Evolutionary conservation across 768 basidiomycete species (phyloP).

Genomic region (Agrocybe praecox): DNA sequence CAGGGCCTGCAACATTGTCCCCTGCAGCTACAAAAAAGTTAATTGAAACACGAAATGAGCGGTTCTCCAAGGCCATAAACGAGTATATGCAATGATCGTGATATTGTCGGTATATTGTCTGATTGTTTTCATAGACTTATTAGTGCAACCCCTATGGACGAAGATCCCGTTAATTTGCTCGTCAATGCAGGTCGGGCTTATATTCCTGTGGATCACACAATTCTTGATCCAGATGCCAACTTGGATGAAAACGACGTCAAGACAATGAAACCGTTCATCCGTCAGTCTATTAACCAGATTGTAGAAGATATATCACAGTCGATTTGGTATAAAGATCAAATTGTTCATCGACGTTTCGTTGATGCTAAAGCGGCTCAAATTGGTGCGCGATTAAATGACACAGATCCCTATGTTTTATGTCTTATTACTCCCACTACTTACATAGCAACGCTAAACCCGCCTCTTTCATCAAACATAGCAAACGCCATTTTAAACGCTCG

Average conservation of each 20-base stretch:
- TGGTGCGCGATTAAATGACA: conserved; percentile 38
- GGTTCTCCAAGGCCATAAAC: conserved; percentile 65
- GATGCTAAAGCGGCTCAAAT: conserved; percentile 51
- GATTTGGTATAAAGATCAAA: conserved; percentile 73
- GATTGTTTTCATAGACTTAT: conserved; percentile 50
- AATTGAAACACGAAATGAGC: conserved; percentile 67
- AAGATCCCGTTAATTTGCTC: conserved; percentile 66
- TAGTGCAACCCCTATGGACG: conserved; percentile 46
- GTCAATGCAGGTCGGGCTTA: conserved; percentile 70
- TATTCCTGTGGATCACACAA: conserved; percentile 65
- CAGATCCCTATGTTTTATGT: neutral
- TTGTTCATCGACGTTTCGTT: conserved; percentile 56
- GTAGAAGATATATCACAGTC: conserved; percentile 59
- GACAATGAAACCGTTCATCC: conserved; percentile 10
- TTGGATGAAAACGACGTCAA: conserved; percentile 41
- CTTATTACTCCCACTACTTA: neutral
- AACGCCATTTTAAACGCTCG: conserved; percentile 59
- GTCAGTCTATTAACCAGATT: conserved; percentile 60
- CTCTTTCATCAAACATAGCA: conserved; percentile 58
- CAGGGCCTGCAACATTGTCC: conserved; percentile 42
- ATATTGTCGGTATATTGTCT: neutral
- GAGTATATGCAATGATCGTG: conserved; percentile 48
- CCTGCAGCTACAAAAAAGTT: conserved; percentile 67
- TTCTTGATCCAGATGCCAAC: conserved; percentile 8
- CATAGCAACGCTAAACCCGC: conserved; percentile 50